These are phyloP conservation scores for Cenococcum geophilum DNA, from an alignment of 495 filamentous ascomycete genomes.

Conservation along the genomic window DNA sequence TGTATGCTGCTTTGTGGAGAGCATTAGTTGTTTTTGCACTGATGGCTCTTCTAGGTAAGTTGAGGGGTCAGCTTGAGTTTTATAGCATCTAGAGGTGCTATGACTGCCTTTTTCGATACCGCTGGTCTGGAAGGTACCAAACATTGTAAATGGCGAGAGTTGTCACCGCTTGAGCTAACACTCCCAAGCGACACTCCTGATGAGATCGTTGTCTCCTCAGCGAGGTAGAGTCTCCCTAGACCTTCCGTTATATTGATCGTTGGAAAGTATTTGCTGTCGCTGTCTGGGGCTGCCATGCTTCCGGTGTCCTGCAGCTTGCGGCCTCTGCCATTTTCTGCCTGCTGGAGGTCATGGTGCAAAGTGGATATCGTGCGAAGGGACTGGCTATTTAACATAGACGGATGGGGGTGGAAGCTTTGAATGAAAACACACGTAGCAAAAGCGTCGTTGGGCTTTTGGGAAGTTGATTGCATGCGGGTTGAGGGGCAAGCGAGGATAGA, in stretches of 20 bases:
- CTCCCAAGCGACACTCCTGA: neutral
- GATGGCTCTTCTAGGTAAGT: neutral
- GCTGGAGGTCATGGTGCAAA: no score
- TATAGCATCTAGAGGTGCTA: neutral
- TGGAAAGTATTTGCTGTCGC: no score
- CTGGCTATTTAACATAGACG: no score
- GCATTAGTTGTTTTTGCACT: neutral
- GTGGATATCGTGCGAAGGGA: no score
- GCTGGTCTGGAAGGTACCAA: neutral
- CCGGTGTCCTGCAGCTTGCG: no score
- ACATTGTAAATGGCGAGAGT: neutral
- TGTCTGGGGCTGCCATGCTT: no score
- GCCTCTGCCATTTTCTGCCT: no score
- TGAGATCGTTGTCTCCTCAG: neutral
- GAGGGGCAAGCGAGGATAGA: no score
- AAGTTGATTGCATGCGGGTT: no score
- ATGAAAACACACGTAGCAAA: no score
- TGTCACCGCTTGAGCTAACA: neutral
- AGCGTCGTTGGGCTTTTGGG: no score
- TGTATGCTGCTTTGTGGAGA: neutral
- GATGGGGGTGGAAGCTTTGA: no score
- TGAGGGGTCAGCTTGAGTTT: neutral
- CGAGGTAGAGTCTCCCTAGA: neutral
- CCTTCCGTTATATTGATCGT: neutral
- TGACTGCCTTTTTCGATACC: neutral